Conservation (phyloP, 2,329 filamentous ascomycete genomes). For the Alternaria atra region DNA sequence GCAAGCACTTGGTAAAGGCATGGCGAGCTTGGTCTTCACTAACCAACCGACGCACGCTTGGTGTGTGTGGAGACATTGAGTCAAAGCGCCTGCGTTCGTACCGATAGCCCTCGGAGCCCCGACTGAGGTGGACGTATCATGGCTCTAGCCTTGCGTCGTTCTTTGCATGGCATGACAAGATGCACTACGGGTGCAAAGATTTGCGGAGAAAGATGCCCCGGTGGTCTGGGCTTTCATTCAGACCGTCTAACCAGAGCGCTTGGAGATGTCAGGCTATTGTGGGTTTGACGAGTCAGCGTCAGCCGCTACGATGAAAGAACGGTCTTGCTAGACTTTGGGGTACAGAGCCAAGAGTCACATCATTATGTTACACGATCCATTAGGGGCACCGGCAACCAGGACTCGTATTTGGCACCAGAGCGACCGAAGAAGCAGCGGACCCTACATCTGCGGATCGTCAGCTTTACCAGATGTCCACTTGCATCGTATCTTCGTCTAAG, state of each 20-base stretch:
- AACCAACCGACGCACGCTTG: constrained; percentile 71
- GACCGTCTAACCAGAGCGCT: constrained; percentile 77
- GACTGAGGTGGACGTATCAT: constrained; percentile 58
- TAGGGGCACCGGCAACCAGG: constrained; percentile 70
- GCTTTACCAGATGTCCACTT: constrained; percentile 62
- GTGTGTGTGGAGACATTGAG: constrained; percentile 73
- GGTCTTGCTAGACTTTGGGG: constrained; percentile 80
- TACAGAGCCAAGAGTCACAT: constrained; percentile 80
- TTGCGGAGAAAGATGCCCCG: constrained; percentile 72
- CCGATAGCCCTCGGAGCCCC: constrained; percentile 81
- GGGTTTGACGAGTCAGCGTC: constrained; percentile 82
- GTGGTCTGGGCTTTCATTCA: constrained; percentile 72
- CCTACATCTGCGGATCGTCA: constrained; percentile 64
- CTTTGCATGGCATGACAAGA: constrained; percentile 52
- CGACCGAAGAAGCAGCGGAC: constrained; percentile 74
- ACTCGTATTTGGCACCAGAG: constrained; percentile 72
- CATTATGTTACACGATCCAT: constrained; percentile 77
- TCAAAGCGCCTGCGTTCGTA: constrained; percentile 75
- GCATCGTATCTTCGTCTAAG: constrained; percentile 66
- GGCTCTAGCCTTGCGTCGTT: constrained; percentile 60
- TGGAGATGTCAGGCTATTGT: constrained; percentile 80
- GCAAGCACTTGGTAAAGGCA: constrained; percentile 74
- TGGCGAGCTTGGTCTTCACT: constrained; percentile 70
- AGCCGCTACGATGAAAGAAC: constrained; percentile 88
- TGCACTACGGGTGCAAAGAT: constrained; percentile 78